A percentile compares a stretch with the other conserved stretches of the same genome.
Conservation (phyloP, 306 rosid genomes). For the Rosa rugosa region DNA sequence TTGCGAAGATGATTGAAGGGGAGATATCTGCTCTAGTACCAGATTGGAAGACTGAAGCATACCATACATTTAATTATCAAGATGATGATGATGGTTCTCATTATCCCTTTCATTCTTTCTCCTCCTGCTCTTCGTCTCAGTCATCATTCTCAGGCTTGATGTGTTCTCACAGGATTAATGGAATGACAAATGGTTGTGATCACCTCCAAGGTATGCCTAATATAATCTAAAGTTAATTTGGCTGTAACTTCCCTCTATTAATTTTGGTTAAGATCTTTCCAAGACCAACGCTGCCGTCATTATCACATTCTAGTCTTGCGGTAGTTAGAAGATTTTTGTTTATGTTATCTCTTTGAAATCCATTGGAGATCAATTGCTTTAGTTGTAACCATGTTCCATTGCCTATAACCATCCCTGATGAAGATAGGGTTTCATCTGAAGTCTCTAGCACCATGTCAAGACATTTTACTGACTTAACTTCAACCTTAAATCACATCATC, state of each 20-base stretch:
- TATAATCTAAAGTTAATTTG: background rate
- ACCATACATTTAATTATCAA: conserved; percentile 46
- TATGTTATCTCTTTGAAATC: background rate
- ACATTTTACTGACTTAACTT: background rate
- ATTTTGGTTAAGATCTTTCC: background rate
- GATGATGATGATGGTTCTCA: conserved; percentile 42
- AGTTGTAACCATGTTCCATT: conserved; percentile 1
- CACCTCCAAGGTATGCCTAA: conserved; percentile 59
- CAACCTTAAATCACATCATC: background rate
- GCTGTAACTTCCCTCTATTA: background rate
- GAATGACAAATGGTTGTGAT: conserved; percentile 36
- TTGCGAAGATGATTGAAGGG: conserved; percentile 79
- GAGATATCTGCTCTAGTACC: conserved; percentile 69
- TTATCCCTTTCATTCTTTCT: conserved; percentile 41
- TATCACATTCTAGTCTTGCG: background rate
- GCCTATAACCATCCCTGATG: background rate
- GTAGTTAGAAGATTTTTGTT: background rate
- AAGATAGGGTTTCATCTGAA: background rate
- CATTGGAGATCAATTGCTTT: background rate
- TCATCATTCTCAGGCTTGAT: conserved; percentile 42
- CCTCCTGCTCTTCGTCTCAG: conserved; percentile 63
- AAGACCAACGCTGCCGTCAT: background rate
- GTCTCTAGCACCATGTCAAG: background rate
- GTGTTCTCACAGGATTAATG: conserved; percentile 39
- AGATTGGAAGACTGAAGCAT: conserved; percentile 42